These are phyloP conservation scores for Paecilomyces sp. DNA, from an alignment of 2,329 filamentous ascomycete genomes.

Conservation along the genomic window DNA sequence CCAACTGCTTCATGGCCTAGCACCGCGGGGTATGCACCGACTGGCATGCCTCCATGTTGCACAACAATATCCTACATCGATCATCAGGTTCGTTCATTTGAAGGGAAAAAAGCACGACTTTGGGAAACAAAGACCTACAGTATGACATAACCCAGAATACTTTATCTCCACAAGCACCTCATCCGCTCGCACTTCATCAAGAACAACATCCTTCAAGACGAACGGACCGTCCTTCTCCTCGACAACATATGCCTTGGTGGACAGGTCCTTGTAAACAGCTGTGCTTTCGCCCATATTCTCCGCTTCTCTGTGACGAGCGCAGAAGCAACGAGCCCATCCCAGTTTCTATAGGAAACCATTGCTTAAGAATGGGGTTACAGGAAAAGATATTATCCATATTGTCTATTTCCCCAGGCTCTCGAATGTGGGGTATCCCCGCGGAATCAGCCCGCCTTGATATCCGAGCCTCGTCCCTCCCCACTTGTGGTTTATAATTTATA, in stretches of 20 bases:
- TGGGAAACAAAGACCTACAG: conserved; percentile 8
- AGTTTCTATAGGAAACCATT: neutral
- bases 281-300: neutral
- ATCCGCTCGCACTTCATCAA: conserved; percentile 18
- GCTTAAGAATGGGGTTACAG: neutral
- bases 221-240: conserved; percentile 4
- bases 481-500: no score
- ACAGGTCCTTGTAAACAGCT: neutral
- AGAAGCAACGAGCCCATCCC: neutral
- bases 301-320: neutral
- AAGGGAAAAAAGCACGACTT: no score
- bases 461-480: no score
- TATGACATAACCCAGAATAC: conserved; percentile 27
- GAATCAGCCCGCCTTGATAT: no score
- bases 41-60: conserved; percentile 15
- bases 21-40: conserved; percentile 17
- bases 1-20: conserved; percentile 20
- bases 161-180: conserved; percentile 31
- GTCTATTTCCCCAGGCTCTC: neutral
- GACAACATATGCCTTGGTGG: neutral
- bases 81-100: neutral
- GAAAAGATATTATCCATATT: neutral
- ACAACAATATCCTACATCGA: conserved; percentile 19
- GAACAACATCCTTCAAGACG: conserved; percentile 17
- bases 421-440: neutral